These are phyloP conservation scores for Trichoderma koningii DNA, from an alignment of 2,329 filamentous ascomycete genomes.

Conservation along the genomic window DNA sequence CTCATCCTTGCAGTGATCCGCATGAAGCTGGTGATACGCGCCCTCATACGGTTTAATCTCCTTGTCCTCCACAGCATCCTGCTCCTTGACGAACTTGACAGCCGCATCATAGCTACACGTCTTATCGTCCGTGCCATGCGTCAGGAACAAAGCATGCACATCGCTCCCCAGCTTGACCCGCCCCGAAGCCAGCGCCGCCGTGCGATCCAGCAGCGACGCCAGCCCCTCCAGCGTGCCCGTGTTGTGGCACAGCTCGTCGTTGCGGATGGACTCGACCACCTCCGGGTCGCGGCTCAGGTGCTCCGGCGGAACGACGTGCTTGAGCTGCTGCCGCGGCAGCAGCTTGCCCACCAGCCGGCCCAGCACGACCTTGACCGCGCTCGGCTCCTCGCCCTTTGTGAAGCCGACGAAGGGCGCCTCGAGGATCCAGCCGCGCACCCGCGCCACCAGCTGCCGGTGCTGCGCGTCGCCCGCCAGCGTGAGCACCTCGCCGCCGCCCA, in stretches of 20 bases:
- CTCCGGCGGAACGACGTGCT: constrained; percentile 64
- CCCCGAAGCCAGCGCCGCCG: constrained; percentile 59
- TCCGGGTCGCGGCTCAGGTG: constrained; percentile 68
- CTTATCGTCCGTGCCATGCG: constrained; percentile 75
- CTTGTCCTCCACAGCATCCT: constrained; percentile 64
- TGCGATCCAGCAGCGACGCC: constrained; percentile 75
- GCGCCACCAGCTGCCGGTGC: constrained; percentile 57
- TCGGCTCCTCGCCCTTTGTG: constrained; percentile 65
- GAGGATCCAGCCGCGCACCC: constrained; percentile 72
- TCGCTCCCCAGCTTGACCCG: constrained; percentile 52
- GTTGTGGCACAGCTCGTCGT: constrained; percentile 75
- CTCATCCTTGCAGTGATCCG: constrained; percentile 57
- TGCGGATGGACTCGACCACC: constrained; percentile 60
- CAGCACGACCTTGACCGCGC: constrained; percentile 60
- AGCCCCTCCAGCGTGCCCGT: constrained; percentile 84
- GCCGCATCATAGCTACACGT: constrained; percentile 67
- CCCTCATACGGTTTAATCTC: constrained; percentile 74
- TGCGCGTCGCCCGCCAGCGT: constrained; percentile 55
- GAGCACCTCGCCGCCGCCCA: constrained; percentile 81
- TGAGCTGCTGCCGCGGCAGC: constrained; percentile 67
- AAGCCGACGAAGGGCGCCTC: constrained; percentile 81
- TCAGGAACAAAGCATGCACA: constrained; percentile 69
- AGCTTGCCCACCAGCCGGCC: constrained; percentile 70
- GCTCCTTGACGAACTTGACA: constrained; percentile 62
- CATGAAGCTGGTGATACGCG: constrained; percentile 74